Evolutionary conservation across 345 rosid genomes (phyloP).

Genomic region (Mallotus nudiflorus): DNA sequence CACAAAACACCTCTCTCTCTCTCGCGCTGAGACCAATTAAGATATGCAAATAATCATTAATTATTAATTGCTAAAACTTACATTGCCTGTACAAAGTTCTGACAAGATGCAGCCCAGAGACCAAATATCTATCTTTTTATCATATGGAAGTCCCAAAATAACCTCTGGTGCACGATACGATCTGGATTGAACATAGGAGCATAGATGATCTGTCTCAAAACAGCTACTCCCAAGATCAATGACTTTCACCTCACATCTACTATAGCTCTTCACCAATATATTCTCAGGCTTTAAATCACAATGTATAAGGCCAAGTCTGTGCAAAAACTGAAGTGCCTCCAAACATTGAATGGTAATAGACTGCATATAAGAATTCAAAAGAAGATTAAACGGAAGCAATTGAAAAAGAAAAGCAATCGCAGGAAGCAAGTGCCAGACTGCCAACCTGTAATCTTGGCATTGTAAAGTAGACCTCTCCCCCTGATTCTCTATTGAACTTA

Average conservation of each 20-base stretch:
- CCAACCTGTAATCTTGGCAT: conserved; percentile 98
- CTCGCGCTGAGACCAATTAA: not conserved
- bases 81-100: conserved; percentile 97
- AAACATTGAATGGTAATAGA: conserved; percentile 93
- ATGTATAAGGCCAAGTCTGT: conserved; percentile 95
- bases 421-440: conserved; percentile 18
- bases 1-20: too few relatives aligned
- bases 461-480: conserved; percentile 98
- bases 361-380: conserved; percentile 51
- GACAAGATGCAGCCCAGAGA: conserved; percentile 99
- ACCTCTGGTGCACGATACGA: conserved; percentile 99
- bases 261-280: conserved; percentile 93
- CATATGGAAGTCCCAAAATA: conserved; percentile 88
- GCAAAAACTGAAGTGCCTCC: conserved; percentile 93
- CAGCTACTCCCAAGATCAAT: conserved; percentile 99
- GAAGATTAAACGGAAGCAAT: conserved; percentile 25
- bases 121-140: conserved; percentile 98
- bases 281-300: conserved; percentile 98
- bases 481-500: conserved; percentile 94
- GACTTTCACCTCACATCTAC: conserved; percentile 97
- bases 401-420: conserved; percentile 9
- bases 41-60: not conserved
- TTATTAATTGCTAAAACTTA: conserved; percentile 44
- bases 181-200: conserved; percentile 98
- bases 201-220: conserved; percentile 95